phyloP scores from a whole-genome alignment of 129 eudicot species.

The Calendula officinalis region DNA sequence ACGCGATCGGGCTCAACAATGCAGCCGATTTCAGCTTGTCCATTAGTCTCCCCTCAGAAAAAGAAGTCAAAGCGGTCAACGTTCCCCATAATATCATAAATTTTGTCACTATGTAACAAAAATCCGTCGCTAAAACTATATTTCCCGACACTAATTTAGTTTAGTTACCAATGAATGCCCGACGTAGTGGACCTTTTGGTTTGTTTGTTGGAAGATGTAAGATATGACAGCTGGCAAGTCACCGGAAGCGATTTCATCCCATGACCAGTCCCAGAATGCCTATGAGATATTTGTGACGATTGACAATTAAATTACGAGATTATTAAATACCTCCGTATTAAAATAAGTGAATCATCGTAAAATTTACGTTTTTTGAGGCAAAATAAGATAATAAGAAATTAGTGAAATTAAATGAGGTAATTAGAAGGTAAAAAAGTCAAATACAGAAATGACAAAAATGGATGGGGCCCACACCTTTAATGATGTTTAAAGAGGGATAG shows the following conservation, averaged over 20 bases:
- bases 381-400: no score
- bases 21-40: constrained; percentile 80
- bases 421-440: no score
- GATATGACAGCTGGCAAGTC: constrained; percentile 64
- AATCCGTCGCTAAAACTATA: no score
- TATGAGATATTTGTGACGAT: constrained; percentile 8
- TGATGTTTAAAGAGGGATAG: no score
- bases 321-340: no score
- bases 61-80: constrained; percentile 70
- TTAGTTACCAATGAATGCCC: constrained; percentile 86
- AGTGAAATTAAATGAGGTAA: no score
- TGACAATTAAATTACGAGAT: neutral
- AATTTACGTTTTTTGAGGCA: no score
- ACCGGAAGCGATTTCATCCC: constrained; percentile 73
- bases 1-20: constrained; percentile 85
- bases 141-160: no score
- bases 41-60: constrained; percentile 59
- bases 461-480: no score
- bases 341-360: no score
- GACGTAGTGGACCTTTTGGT: constrained; percentile 62
- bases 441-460: no score
- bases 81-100: constrained; percentile 82
- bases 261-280: constrained; percentile 93
- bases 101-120: no score
- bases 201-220: constrained; percentile 55